Percentiles rank a stretch among this genome's conserved stretches.
These are phyloP conservation scores for Botrytis galanthina DNA, from an alignment of 2,329 filamentous ascomycete genomes.

Conservation along the genomic window DNA sequence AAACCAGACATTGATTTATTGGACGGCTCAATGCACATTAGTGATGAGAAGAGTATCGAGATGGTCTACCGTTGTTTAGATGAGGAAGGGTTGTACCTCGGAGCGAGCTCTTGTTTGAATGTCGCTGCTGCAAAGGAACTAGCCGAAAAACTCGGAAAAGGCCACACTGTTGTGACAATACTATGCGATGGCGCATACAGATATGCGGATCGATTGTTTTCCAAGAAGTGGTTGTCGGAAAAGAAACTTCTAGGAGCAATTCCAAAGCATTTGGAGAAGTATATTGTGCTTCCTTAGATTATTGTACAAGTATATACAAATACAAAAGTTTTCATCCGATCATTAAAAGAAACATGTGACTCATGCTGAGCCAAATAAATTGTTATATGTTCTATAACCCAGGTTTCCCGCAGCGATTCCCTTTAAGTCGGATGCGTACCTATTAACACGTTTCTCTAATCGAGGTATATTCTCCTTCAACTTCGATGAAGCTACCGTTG, in stretches of 20 bases:
- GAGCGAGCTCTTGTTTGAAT: constrained; percentile 90
- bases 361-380: constrained; percentile 21
- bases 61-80: constrained; percentile 98
- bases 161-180: constrained; percentile 88
- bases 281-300: constrained; percentile 79
- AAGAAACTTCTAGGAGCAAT: constrained; percentile 82
- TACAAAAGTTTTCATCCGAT: constrained; percentile 14
- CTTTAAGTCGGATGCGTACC: constrained; percentile 15
- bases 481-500: constrained; percentile 22
- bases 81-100: constrained; percentile 92
- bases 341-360: background rate
- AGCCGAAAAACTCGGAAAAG: constrained; percentile 82
- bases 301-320: constrained; percentile 23
- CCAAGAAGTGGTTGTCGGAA: constrained; percentile 80
- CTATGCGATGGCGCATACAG: constrained; percentile 96
- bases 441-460: constrained; percentile 1
- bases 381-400: constrained; percentile 19
- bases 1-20: constrained; percentile 78
- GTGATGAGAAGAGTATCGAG: constrained; percentile 91
- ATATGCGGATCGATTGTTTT: constrained; percentile 93
- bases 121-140: constrained; percentile 94
- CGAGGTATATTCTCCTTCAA: constrained; percentile 17
- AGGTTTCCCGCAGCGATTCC: background rate
- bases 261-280: constrained; percentile 83
- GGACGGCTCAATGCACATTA: constrained; percentile 80